Conservation (phyloP, 1,284 basidiomycete genomes). For the Boletus sp. region DNA sequence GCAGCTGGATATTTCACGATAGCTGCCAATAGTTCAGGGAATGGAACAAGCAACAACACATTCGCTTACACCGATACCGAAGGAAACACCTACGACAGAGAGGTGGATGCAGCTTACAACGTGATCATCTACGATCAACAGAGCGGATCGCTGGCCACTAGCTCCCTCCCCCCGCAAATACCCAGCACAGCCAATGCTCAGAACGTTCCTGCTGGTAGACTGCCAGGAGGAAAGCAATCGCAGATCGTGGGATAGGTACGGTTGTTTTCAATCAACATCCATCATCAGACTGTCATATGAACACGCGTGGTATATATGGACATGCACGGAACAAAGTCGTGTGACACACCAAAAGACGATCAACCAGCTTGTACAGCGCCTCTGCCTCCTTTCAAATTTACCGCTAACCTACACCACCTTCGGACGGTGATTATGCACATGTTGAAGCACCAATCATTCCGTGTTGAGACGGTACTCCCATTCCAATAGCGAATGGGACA, state of each 20-base stretch:
- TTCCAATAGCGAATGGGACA: conserved; percentile 7
- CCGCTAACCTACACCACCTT: conserved; percentile 16
- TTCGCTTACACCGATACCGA: conserved; percentile 58
- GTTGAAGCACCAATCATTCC: conserved; percentile 43
- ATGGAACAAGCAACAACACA: conserved; percentile 68
- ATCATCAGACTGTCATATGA: conserved; percentile 2
- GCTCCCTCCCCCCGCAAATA: not conserved
- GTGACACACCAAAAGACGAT: not conserved
- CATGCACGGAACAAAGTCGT: conserved; percentile 3
- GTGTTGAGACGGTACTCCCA: conserved; percentile 38
- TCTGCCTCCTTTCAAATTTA: conserved; percentile 3
- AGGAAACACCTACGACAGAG: conserved; percentile 62
- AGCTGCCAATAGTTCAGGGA: conserved; percentile 43
- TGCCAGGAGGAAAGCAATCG: conserved; percentile 41
- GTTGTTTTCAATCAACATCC: not conserved
- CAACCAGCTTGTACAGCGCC: not conserved
- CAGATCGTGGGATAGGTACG: conserved; percentile 1
- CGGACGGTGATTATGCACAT: conserved; percentile 29
- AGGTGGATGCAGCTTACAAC: conserved; percentile 59
- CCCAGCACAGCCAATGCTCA: not conserved
- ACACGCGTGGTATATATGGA: conserved; percentile 14
- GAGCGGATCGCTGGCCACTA: conserved; percentile 51
- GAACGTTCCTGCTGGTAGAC: conserved; percentile 33
- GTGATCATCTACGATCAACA: conserved; percentile 61
- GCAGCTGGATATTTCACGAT: conserved; percentile 56